Percentiles rank a stretch among this genome's conserved stretches.
phyloP scores from a whole-genome alignment of 345 rosid species.

The Eucalyptus cloeziana region DNA sequence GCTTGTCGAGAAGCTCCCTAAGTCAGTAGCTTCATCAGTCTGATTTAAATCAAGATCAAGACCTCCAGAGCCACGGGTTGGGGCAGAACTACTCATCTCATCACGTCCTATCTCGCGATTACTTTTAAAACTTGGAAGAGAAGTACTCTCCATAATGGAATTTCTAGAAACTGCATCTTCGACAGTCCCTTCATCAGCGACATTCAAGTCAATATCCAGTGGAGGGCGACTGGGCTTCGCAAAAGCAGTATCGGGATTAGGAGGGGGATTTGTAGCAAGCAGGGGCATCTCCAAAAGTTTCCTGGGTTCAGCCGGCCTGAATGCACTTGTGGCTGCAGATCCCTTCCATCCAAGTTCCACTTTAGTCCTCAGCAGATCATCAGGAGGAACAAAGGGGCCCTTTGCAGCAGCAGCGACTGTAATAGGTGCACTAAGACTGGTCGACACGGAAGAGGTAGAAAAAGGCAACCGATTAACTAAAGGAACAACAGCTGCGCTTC shows the following conservation, averaged over 20 bases:
- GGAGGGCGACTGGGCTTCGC: constrained; percentile 36
- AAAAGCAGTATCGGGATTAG: constrained; percentile 19
- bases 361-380: constrained; percentile 56
- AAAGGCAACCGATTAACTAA: constrained; percentile 21
- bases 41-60: constrained; percentile 83
- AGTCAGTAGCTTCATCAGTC: constrained; percentile 51
- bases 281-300: constrained; percentile 31
- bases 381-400: constrained; percentile 71
- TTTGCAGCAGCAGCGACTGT: constrained; percentile 89
- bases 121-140: constrained; percentile 7
- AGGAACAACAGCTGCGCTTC: constrained; percentile 24
- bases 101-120: constrained; percentile 9
- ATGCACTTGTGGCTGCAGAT: constrained; percentile 97
- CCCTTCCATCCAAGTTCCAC: constrained; percentile 92
- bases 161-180: constrained; percentile 52
- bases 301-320: constrained; percentile 93
- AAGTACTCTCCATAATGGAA: constrained; percentile 16
- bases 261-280: constrained; percentile 3
- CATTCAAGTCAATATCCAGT: constrained; percentile 76
- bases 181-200: constrained; percentile 66
- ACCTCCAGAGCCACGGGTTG: constrained; percentile 39
- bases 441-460: constrained; percentile 29
- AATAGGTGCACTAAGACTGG: constrained; percentile 48
- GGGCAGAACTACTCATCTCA: constrained; percentile 8
- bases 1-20: constrained; percentile 14